Conservation (phyloP, 208 protist species). For the Trypanosoma brucei region DNA sequence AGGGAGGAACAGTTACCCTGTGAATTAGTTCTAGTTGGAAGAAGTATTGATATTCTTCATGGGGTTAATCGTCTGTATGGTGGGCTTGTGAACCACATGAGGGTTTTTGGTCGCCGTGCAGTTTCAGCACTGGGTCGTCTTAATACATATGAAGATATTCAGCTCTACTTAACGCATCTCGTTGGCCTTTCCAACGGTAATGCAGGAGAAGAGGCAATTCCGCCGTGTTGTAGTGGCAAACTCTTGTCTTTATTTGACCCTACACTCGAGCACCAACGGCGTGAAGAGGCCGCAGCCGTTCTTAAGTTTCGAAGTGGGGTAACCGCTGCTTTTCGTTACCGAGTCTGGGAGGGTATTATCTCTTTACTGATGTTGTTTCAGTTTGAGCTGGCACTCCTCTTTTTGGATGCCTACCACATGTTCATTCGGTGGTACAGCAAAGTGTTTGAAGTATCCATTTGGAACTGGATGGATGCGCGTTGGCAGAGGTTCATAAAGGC, state of each 20-base stretch:
- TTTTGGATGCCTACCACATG: constrained; percentile 29
- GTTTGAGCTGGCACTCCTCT: constrained; percentile 36
- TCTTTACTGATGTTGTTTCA: constrained; percentile 31
- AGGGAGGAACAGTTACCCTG: constrained; percentile 57
- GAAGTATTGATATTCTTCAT: constrained; percentile 78
- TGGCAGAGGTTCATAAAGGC: too few relatives aligned
- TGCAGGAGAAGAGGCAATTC: not conserved
- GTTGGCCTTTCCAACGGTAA: constrained; percentile 4
- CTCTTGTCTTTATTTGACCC: constrained; percentile 43
- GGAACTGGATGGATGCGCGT: too few relatives aligned
- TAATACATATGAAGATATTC: constrained; percentile 45
- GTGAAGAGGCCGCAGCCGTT: constrained; percentile 35
- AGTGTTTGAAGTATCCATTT: not conserved
- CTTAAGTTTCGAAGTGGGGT: not conserved
- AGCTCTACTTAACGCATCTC: constrained; percentile 43
- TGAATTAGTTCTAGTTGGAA: constrained; percentile 68
- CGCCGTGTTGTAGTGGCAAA: not conserved
- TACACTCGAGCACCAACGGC: constrained; percentile 21
- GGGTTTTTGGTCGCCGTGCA: constrained; percentile 68
- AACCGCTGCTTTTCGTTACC: constrained; percentile 1
- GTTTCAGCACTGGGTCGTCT: constrained; percentile 54
- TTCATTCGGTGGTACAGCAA: constrained; percentile 42
- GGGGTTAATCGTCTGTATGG: constrained; percentile 77
- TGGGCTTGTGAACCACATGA: constrained; percentile 71
- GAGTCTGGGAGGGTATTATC: not conserved